A percentile compares a stretch with the other conserved stretches of the same genome.
Conservation (phyloP, 139 green algal genomes). For the Picochlorum sp. region DNA sequence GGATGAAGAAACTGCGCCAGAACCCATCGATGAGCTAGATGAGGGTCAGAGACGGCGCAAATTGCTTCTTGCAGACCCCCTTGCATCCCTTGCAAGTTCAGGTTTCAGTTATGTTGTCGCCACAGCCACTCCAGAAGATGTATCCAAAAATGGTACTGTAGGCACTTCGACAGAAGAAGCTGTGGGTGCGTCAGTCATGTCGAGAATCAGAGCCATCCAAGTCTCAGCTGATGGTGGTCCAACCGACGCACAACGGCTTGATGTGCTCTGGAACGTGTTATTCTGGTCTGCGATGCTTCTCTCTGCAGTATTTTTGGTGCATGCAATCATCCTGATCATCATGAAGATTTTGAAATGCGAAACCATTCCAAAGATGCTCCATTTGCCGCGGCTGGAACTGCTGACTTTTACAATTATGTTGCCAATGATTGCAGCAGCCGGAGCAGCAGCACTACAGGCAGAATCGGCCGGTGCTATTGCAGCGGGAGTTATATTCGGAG, state of each 20-base stretch:
- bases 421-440: constrained; percentile 23
- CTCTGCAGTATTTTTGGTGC: constrained; percentile 8
- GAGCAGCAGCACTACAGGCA: constrained; percentile 14
- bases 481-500: constrained; percentile 16
- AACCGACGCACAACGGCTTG: neutral
- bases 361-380: constrained; percentile 24
- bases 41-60: neutral
- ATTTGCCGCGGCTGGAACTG: constrained; percentile 25
- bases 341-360: neutral
- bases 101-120: constrained; percentile 25
- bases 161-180: neutral
- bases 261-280: constrained; percentile 23
- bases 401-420: constrained; percentile 29
- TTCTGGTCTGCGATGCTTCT: constrained; percentile 22
- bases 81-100: constrained; percentile 17
- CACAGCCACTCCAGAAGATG: constrained; percentile 15
- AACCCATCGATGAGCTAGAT: neutral
- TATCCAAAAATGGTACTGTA: neutral
- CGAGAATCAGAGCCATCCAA: constrained; percentile 24
- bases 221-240: neutral
- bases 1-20: too few species aligned
- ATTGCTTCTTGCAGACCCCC: constrained; percentile 12
- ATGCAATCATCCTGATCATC: neutral
- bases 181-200: constrained; percentile 13
- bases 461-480: neutral